These are phyloP conservation scores for Aspergillus baeticus DNA, from an alignment of 495 filamentous ascomycete genomes.

Conservation along the genomic window DNA sequence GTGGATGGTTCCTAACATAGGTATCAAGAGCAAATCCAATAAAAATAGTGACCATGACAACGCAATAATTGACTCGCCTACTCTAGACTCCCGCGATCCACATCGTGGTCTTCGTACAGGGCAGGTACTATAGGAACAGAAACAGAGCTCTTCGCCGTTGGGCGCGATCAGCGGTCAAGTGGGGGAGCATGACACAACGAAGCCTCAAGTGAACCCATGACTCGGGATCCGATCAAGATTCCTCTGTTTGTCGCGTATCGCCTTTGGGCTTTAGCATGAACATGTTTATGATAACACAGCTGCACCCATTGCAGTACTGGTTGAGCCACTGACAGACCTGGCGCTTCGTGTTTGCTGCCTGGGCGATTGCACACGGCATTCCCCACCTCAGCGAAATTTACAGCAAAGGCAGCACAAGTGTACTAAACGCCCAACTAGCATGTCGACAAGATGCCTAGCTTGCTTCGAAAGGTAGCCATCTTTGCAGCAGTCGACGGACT, in stretches of 20 bases:
- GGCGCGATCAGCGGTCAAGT: slow-evolving; percentile 5
- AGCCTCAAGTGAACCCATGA: not conserved
- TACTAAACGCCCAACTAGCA: slow-evolving; percentile 1
- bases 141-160: not conserved
- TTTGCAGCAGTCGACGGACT: slow-evolving; percentile 86
- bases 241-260: not conserved
- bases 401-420: not conserved
- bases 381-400: slow-evolving; percentile 14
- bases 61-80: no score
- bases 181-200: slow-evolving; percentile 15
- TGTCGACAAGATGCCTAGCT: slow-evolving; percentile 59
- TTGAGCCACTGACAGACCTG: not conserved
- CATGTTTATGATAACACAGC: not conserved
- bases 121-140: no score
- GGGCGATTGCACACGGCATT: not conserved
- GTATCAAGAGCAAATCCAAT: not conserved
- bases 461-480: slow-evolving; percentile 76
- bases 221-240: not conserved
- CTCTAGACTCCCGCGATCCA: no score
- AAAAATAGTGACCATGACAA: not conserved
- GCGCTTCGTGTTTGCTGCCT: not conserved
- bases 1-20: not conserved
- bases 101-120: no score
- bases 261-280: not conserved
- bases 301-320: not conserved